phyloP scores from a whole-genome alignment of 345 rosid genomes.

The Limnanthes douglasii region DNA sequence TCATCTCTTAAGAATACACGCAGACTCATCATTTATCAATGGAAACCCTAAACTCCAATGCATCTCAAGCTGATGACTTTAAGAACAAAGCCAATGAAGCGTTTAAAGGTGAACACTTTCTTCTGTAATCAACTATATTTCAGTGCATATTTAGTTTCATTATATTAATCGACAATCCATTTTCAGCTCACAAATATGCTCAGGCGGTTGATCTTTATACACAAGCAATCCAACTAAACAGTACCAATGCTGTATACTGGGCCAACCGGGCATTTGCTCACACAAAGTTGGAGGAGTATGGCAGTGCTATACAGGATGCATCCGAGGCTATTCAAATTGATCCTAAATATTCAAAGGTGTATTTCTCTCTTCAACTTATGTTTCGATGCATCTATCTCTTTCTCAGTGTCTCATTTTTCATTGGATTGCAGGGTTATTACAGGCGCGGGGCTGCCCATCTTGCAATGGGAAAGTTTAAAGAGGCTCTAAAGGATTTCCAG shows the following conservation, averaged over 20 bases:
- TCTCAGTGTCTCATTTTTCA: slow-evolving; percentile 12
- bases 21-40: too few species aligned
- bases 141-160: background rate
- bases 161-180: background rate
- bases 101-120: slow-evolving; percentile 20
- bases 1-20: too few species aligned
- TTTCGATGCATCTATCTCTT: background rate
- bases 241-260: slow-evolving; percentile 79
- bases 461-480: slow-evolving; percentile 94
- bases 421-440: slow-evolving; percentile 60
- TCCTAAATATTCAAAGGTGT: slow-evolving; percentile 76
- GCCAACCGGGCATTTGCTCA: slow-evolving; percentile 97
- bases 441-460: slow-evolving; percentile 95
- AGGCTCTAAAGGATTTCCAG: slow-evolving; percentile 91
- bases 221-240: slow-evolving; percentile 58
- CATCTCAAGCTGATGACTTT: slow-evolving; percentile 23
- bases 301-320: slow-evolving; percentile 93
- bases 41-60: slow-evolving; percentile 26
- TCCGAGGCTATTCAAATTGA: slow-evolving; percentile 81
- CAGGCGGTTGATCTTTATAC: slow-evolving; percentile 77
- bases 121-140: slow-evolving; percentile 1
- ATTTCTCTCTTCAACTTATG: slow-evolving; percentile 2
- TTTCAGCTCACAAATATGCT: slow-evolving; percentile 51
- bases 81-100: slow-evolving; percentile 33
- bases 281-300: slow-evolving; percentile 90